A percentile compares a stretch with the other conserved stretches of the same genome.
These are phyloP conservation scores for Hamamelis virginiana DNA, from an alignment of 164 flowering plant genomes.

Conservation along the genomic window DNA sequence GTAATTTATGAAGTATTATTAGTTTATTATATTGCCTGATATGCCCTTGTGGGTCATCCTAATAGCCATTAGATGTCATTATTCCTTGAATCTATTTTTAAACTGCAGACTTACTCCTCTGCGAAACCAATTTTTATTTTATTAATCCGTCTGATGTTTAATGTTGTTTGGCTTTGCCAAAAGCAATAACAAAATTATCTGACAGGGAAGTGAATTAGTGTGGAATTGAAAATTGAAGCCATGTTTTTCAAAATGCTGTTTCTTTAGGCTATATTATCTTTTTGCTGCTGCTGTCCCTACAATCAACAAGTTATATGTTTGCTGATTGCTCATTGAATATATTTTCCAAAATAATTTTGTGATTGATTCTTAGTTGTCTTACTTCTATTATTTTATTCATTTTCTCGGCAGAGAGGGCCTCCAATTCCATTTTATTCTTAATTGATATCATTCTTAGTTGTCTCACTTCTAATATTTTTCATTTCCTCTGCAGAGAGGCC, in stretches of 20 bases:
- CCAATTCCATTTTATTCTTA: conserved; percentile 88
- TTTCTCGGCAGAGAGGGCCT: conserved; percentile 82
- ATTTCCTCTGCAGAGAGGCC: conserved; percentile 75
- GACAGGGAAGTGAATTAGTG: too few species aligned
- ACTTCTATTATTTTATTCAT: too few species aligned
- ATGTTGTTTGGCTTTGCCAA: too few species aligned
- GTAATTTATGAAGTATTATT: neutral
- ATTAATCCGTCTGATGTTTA: too few species aligned
- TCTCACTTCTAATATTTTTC: neutral
- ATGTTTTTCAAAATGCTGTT: conserved; percentile 1
- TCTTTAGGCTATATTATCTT: neutral
- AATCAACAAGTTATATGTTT: neutral
- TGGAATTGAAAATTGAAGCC: neutral
- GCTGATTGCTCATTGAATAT: neutral
- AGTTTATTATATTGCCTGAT: neutral
- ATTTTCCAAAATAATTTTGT: neutral
- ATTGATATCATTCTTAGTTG: too few species aligned
- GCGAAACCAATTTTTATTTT: too few species aligned
- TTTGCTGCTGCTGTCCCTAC: neutral
- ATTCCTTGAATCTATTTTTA: too few species aligned
- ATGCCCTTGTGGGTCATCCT: too few species aligned
- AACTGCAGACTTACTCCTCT: too few species aligned
- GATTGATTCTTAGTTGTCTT: neutral
- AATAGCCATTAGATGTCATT: too few species aligned
- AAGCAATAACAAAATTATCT: too few species aligned